Evolutionary conservation across 805 yeast genomes (phyloP).

Genomic region (Saccharomycopsis schoenii): DNA sequence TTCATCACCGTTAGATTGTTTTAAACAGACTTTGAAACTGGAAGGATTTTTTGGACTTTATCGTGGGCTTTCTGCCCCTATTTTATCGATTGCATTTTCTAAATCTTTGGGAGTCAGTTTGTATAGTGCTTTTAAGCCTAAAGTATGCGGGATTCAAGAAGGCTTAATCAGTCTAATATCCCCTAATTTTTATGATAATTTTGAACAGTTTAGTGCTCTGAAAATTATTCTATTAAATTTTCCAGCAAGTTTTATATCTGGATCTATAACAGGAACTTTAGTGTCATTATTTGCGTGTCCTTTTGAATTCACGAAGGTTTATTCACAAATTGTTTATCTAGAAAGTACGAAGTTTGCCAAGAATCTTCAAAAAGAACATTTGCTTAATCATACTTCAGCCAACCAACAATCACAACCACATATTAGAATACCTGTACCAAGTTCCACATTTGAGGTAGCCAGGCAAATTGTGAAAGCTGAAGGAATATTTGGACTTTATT

Average conservation of each 20-base stretch:
- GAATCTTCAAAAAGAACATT: not conserved
- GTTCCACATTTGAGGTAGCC: constrained; percentile 33
- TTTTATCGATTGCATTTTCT: constrained; percentile 54
- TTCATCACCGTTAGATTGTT: constrained; percentile 46
- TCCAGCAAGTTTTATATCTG: constrained; percentile 44
- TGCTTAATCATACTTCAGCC: not conserved
- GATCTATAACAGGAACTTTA: constrained; percentile 55
- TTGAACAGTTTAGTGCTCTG: not conserved
- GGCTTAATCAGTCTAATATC: constrained; percentile 17
- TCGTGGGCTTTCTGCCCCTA: constrained; percentile 69
- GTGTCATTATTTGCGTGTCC: constrained; percentile 69
- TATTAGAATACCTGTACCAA: constrained; percentile 19
- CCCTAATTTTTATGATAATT: not conserved
- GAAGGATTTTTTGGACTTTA: constrained; percentile 70
- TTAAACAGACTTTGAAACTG: constrained; percentile 38
- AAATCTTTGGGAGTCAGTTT: constrained; percentile 58
- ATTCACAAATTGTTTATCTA: constrained; percentile 59
- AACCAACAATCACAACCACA: not conserved
- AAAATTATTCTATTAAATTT: constrained; percentile 28
- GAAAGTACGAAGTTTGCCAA: constrained; percentile 21
- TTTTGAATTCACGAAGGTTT: constrained; percentile 74
- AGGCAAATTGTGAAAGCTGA: constrained; percentile 45
- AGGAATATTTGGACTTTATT: constrained; percentile 57
- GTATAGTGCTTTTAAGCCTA: constrained; percentile 47
- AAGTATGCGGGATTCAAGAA: constrained; percentile 5